phyloP scores from a whole-genome alignment of 2,329 filamentous ascomycete genomes.

The Didymella sp. region DNA sequence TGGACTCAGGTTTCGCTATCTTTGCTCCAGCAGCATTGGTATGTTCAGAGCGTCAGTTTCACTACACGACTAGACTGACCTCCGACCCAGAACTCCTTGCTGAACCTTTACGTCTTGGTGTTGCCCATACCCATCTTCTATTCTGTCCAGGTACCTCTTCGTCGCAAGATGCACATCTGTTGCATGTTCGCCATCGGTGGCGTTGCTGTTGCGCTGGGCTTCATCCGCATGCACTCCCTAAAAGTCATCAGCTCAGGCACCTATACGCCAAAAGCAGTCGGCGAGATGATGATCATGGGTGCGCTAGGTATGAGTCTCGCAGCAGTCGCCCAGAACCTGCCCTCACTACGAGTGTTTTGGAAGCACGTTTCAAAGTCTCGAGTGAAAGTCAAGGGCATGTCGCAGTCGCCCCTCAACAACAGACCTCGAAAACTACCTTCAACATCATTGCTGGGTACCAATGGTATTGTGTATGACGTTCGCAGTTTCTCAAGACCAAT shows the following conservation, averaged over 20 bases:
- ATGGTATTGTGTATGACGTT: neutral
- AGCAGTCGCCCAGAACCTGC: conserved; percentile 9
- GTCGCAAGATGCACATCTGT: conserved; percentile 1
- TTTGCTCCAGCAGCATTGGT: conserved; percentile 2
- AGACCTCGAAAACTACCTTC: neutral
- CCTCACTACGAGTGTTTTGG: conserved; percentile 1
- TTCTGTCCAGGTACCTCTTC: conserved; percentile 3
- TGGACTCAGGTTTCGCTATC: neutral
- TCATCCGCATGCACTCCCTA: conserved; percentile 12
- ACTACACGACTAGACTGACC: neutral
- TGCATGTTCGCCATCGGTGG: conserved; percentile 10
- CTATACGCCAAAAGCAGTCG: neutral
- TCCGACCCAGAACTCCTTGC: neutral
- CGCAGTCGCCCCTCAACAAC: neutral
- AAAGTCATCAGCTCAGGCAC: neutral
- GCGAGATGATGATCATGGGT: conserved; percentile 12
- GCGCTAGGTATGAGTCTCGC: conserved; percentile 14
- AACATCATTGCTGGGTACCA: neutral
- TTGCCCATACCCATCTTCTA: conserved; percentile 2
- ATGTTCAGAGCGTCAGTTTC: neutral
- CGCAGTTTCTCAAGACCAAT: neutral
- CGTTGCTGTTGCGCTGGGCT: conserved; percentile 6
- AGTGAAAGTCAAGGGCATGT: neutral
- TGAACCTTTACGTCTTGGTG: conserved; percentile 4
- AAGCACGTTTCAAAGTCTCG: neutral